These are phyloP conservation scores for Gaeumannomyces tritici DNA, from an alignment of 2,329 filamentous ascomycete species.

Conservation along the genomic window DNA sequence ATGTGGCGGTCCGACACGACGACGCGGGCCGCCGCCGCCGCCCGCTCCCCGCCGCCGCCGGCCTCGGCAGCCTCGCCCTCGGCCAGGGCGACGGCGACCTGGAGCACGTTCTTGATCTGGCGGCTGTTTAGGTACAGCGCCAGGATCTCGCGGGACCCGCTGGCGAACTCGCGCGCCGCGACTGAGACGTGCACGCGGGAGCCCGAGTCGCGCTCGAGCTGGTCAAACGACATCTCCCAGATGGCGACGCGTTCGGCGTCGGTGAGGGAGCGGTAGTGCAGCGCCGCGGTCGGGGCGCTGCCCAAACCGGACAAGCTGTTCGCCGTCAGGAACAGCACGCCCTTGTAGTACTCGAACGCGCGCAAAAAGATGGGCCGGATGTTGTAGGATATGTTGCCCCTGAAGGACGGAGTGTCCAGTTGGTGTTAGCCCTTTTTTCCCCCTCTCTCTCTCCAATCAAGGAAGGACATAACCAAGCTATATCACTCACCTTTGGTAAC, in stretches of 20 bases:
- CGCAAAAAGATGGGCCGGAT: conserved; percentile 39
- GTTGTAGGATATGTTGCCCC: conserved; percentile 33
- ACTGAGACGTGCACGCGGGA: conserved; percentile 25
- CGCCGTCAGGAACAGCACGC: conserved; percentile 40
- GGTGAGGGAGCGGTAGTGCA: conserved; percentile 32
- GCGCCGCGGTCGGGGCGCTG: conserved; percentile 35
- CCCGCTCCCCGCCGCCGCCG: conserved; percentile 15
- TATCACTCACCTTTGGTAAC: conserved; percentile 28
- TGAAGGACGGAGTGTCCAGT: background rate
- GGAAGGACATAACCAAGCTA: background rate
- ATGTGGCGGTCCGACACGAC: conserved; percentile 22
- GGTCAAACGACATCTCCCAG: conserved; percentile 36
- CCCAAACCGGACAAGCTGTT: conserved; percentile 39
- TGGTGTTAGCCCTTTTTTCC: background rate
- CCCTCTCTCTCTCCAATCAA: too few species aligned
- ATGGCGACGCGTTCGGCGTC: conserved; percentile 32
- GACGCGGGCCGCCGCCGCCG: conserved; percentile 21
- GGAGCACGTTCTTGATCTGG: conserved; percentile 25
- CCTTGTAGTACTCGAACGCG: conserved; percentile 41
- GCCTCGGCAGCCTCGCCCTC: conserved; percentile 14
- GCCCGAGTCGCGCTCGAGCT: conserved; percentile 29
- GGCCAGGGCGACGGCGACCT: conserved; percentile 33
- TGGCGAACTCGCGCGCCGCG: conserved; percentile 29
- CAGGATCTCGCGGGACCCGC: conserved; percentile 24
- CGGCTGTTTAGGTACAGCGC: conserved; percentile 29